phyloP scores from a whole-genome alignment of 148 eudicot genomes.

The Diospyros lotus region DNA sequence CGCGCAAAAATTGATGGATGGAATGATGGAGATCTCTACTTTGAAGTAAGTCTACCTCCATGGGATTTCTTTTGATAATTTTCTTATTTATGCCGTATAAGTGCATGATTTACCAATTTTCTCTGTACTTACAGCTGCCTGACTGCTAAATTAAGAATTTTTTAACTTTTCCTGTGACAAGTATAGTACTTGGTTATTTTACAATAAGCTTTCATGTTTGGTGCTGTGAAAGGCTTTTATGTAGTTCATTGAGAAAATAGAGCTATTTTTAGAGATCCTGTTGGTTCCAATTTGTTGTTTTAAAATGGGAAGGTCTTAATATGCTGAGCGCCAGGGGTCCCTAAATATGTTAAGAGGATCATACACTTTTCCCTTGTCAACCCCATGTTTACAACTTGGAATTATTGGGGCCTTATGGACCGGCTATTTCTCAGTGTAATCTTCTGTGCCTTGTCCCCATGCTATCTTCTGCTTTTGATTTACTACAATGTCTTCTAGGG shows the following conservation, averaged over 20 bases:
- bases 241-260: not conserved
- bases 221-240: not conserved
- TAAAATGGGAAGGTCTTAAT: no score
- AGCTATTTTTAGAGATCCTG: not conserved
- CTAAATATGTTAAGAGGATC: not conserved
- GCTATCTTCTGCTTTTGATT: not conserved
- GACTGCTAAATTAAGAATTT: not conserved
- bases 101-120: not conserved
- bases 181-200: not conserved
- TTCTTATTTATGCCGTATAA: slow-evolving; percentile 1
- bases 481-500: not conserved
- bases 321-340: not conserved
- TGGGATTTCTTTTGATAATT: not conserved
- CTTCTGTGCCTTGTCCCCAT: not conserved
- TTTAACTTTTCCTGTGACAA: not conserved
- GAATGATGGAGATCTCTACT: slow-evolving; percentile 78
- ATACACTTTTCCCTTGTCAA: not conserved
- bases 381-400: not conserved
- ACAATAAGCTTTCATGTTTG: not conserved
- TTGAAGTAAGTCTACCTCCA: slow-evolving; percentile 47
- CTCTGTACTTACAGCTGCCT: not conserved
- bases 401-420: not conserved
- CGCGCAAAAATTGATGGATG: slow-evolving; percentile 96
- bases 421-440: not conserved
- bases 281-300: not conserved